Evolutionary conservation across 1,284 basidiomycete genomes (phyloP).

Genomic region (Leccinum griseonigrum): DNA sequence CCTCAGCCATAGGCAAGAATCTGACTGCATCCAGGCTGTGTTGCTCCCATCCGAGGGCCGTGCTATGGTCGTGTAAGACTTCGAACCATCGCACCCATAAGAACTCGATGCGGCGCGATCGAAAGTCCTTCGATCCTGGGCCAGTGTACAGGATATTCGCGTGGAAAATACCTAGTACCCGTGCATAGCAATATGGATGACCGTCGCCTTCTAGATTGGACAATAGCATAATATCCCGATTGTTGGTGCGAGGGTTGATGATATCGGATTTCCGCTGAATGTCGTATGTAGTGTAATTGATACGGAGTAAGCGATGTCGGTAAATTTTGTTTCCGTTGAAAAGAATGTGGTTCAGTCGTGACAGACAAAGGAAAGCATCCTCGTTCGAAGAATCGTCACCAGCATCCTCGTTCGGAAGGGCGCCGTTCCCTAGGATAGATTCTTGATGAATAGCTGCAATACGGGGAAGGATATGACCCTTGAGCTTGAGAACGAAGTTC

Average conservation of each 20-base stretch:
- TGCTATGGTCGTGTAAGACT: neutral
- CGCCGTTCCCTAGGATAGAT: too few relatives aligned
- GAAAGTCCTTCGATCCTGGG: neutral
- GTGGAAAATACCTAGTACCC: neutral
- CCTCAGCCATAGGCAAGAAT: slow-evolving; percentile 5
- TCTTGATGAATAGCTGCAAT: neutral
- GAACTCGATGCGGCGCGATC: neutral
- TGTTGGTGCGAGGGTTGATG: too few relatives aligned
- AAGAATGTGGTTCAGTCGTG: neutral
- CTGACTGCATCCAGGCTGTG: neutral
- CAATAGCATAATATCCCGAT: too few relatives aligned
- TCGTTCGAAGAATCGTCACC: too few relatives aligned
- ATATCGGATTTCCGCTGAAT: too few relatives aligned
- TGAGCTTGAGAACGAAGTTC: neutral
- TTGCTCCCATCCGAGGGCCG: neutral
- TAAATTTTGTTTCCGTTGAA: neutral
- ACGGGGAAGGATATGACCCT: neutral
- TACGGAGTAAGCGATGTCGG: neutral
- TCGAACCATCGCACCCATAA: neutral
- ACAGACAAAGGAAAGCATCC: neutral
- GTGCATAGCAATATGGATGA: neutral
- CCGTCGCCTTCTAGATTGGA: too few relatives aligned
- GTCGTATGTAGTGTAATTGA: neutral
- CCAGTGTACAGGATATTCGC: neutral
- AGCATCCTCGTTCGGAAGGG: too few relatives aligned